Percentiles rank a stretch among this genome's conserved stretches.
These are phyloP conservation scores for Themeda triandra DNA, from an alignment of 176 grass and related monocot genomes.

Conservation along the genomic window DNA sequence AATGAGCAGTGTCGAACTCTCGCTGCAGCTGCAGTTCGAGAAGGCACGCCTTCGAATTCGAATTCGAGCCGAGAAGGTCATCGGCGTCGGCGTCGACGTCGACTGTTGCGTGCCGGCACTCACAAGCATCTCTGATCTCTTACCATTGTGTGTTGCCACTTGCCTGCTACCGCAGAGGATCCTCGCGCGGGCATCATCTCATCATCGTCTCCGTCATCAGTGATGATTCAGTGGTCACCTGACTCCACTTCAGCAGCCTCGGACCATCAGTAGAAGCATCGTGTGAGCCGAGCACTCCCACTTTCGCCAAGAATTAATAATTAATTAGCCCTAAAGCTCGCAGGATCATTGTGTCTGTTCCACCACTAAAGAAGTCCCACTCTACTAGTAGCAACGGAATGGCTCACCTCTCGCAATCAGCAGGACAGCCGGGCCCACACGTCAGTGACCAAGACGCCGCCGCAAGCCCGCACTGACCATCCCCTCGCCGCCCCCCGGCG, in stretches of 20 bases:
- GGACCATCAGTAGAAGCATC: background rate
- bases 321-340: no score
- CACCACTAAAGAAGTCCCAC: background rate
- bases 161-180: constrained; percentile 3
- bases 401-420: no score
- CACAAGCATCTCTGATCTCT: background rate
- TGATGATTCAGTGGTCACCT: background rate
- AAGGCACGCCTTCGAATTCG: no score
- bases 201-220: constrained; percentile 7
- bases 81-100: background rate
- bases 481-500: background rate
- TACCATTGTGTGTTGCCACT: no score
- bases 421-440: background rate
- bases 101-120: background rate
- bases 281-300: no score
- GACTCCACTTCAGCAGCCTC: no score
- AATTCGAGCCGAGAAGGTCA: no score
- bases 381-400: background rate
- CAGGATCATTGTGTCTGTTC: background rate
- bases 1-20: no score
- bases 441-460: background rate
- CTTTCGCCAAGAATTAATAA: background rate
- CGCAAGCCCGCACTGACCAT: background rate
- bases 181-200: background rate
- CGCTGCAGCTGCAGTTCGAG: no score